These are phyloP conservation scores for Curvularia spicifera DNA, from an alignment of 2,329 filamentous ascomycete genomes.

Conservation along the genomic window DNA sequence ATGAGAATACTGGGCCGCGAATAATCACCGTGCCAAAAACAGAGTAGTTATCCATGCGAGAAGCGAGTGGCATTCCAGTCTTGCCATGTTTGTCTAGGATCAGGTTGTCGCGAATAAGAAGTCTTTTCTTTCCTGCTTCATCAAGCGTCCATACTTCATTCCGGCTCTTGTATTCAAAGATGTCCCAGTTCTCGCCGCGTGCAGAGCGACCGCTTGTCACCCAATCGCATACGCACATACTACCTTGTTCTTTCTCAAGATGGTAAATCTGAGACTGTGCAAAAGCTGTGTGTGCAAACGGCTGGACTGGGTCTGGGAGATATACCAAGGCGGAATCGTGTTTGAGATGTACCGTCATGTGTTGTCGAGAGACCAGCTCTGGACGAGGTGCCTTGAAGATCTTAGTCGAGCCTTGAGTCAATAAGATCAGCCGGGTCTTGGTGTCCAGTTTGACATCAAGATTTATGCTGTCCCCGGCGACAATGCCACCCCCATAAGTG, in stretches of 20 bases:
- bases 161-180: slow-evolving; percentile 77
- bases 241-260: slow-evolving; percentile 54
- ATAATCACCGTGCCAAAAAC: slow-evolving; percentile 87
- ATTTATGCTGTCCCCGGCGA: slow-evolving; percentile 82
- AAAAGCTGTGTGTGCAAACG: slow-evolving; percentile 84
- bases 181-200: slow-evolving; percentile 86
- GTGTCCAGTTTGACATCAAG: slow-evolving; percentile 71
- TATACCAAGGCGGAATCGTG: slow-evolving; percentile 63
- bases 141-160: slow-evolving; percentile 80
- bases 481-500: slow-evolving; percentile 92
- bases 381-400: slow-evolving; percentile 79
- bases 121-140: slow-evolving; percentile 54
- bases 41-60: slow-evolving; percentile 74
- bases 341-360: slow-evolving; percentile 57
- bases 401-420: slow-evolving; percentile 84
- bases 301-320: slow-evolving; percentile 91
- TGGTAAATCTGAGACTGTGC: slow-evolving; percentile 82
- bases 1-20: slow-evolving; percentile 71
- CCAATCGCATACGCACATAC: slow-evolving; percentile 89
- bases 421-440: slow-evolving; percentile 67
- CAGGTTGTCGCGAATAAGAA: slow-evolving; percentile 86
- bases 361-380: slow-evolving; percentile 55
- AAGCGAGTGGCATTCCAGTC: slow-evolving; percentile 39
- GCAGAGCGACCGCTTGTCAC: slow-evolving; percentile 86
- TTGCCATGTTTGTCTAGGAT: slow-evolving; percentile 65